phyloP scores from a whole-genome alignment of 768 basidiomycete genomes.

The Baorangia bicolor region DNA sequence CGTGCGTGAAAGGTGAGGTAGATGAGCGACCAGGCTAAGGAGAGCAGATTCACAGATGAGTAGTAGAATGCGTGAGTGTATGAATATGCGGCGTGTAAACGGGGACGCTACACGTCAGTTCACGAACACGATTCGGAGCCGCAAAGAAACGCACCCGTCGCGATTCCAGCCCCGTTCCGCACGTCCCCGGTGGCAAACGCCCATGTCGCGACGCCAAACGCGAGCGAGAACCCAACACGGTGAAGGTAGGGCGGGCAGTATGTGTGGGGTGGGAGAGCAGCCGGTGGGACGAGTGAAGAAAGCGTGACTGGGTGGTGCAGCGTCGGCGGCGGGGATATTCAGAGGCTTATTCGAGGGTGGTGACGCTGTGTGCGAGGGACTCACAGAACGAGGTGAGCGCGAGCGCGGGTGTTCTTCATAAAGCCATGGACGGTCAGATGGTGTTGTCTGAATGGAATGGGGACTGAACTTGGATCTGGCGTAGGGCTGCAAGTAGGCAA shows the following conservation, averaged over 20 bases:
- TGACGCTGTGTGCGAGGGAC: slow-evolving; percentile 3
- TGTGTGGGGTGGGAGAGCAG: slow-evolving; percentile 26
- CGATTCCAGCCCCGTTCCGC: slow-evolving; percentile 45
- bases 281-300: slow-evolving; percentile 36
- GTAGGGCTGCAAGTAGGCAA: slow-evolving; percentile 28
- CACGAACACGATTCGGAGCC: not conserved
- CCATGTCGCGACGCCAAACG: slow-evolving; percentile 46
- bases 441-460: not conserved
- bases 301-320: slow-evolving; percentile 32
- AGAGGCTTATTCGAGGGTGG: not conserved
- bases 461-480: slow-evolving; percentile 33
- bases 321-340: not conserved
- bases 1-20: slow-evolving; percentile 42
- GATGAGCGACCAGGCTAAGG: slow-evolving; percentile 48
- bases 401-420: slow-evolving; percentile 30
- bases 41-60: too few relatives aligned
- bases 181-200: slow-evolving; percentile 39
- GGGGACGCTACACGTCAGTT: not conserved
- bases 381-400: slow-evolving; percentile 36
- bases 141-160: slow-evolving; percentile 26
- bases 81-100: not conserved
- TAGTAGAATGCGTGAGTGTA: too few relatives aligned
- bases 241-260: slow-evolving; percentile 43
- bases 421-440: slow-evolving; percentile 15
- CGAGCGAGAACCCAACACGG: slow-evolving; percentile 42